Evolutionary conservation across 192 early-diverging fungal genomes (phyloP).

Genomic region (Backusella westeae): DNA sequence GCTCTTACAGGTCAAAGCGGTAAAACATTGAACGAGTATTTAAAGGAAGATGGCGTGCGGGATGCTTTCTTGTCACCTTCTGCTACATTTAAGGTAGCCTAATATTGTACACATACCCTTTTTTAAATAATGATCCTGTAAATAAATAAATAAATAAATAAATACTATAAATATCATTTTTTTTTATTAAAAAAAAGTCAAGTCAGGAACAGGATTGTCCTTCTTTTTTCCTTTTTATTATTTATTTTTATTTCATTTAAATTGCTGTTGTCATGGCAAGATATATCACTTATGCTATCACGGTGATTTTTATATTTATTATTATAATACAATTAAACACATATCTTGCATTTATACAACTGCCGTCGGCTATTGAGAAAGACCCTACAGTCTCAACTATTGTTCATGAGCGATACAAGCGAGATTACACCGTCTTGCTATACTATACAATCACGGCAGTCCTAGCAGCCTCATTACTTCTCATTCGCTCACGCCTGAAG

Average conservation of each 20-base stretch:
- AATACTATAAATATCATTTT: not conserved
- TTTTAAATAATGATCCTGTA: not conserved
- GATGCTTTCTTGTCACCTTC: constrained; percentile 15
- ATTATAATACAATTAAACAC: not conserved
- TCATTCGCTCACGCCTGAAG: not conserved
- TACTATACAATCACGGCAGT: not conserved
- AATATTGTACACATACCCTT: not conserved
- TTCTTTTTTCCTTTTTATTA: not conserved
- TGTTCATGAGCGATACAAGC: not conserved
- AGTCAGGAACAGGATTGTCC: not conserved
- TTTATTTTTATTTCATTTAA: not conserved
- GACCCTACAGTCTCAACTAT: not conserved
- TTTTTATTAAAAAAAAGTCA: not conserved
- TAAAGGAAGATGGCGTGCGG: constrained; percentile 24
- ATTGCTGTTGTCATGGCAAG: not conserved
- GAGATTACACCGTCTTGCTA: not conserved
- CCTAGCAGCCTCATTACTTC: not conserved
- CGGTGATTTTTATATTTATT: not conserved
- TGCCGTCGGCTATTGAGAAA: not conserved
- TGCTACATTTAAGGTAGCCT: constrained; percentile 4
- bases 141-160: not conserved
- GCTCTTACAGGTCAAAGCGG: constrained; percentile 36
- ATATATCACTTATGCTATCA: not conserved
- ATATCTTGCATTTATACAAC: constrained; percentile 4
- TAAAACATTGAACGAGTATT: constrained; percentile 27